Evolutionary conservation across 208 protist species (phyloP), one percentile per base, ranked within the genome.

Genomic region (Leishmania amazonensis): DNA sequence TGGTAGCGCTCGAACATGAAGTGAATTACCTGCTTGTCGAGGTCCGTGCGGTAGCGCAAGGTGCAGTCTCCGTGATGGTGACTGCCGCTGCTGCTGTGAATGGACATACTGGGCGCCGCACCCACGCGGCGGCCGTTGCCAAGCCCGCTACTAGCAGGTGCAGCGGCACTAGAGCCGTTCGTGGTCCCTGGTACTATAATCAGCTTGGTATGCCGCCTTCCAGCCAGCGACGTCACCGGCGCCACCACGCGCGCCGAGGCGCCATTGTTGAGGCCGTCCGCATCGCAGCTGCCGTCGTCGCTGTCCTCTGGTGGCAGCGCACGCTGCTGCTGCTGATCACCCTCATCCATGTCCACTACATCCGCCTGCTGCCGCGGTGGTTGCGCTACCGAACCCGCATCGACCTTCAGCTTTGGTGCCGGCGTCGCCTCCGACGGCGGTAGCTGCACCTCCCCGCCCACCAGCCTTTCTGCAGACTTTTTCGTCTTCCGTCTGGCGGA

Each of bases 21-120:
- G 81, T 97, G 92, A 71, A 97, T 91, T 38, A 96, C 94, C 47
- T 84, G 85, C 87, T 97, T 97, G 74, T 97, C 90, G 1, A 97
- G 78, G 73, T 97, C 94, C 0, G 94, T 97, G 6, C 91, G 87
- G 83, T 97, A 97, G 58, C 94, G 92, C 70, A 97, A 81, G 21
- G 85, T 80, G 53, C 15, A 31, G 35, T 84, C 78, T n/a, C 62
- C 31, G 77, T 79, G 70, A 60, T 67, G 35, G 74, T 85, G 53
- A 54, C 65, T 38, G 57, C 76, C 31, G 53, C n/a, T 58, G 73
- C 72, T 65, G 58, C n/a, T 47, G 42, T 42, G 58, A 19, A 17
- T 54, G 45, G 71, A 24, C 15, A 24, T 58, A 15, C 17, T 31
- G 7, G 49, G 9, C 24, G 49, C n/a, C 40, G 42, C 62, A 15